These are phyloP conservation scores for Erodium trifolium DNA, from an alignment of 441 rosid genomes.

Conservation along the genomic window DNA sequence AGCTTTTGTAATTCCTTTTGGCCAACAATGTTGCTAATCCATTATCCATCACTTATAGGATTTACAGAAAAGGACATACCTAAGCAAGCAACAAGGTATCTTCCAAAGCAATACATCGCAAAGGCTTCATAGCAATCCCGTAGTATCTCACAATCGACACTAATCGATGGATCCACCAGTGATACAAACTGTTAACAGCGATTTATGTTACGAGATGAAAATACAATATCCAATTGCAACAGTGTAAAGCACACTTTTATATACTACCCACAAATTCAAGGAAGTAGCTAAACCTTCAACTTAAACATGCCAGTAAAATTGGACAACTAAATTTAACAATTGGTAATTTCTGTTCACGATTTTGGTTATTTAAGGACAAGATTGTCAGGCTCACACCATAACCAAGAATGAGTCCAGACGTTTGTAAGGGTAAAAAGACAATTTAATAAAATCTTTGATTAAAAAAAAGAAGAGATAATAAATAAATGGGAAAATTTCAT, in stretches of 20 bases:
- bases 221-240: no score
- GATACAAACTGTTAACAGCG: constrained; percentile 62
- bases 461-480: no score
- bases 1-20: neutral
- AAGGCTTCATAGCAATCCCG: constrained; percentile 98
- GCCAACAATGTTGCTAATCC: neutral
- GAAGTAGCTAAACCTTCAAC: neutral
- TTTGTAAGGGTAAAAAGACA: no score
- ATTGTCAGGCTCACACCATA: no score
- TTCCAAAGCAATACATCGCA: constrained; percentile 99
- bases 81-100: constrained; percentile 97
- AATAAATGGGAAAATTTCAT: no score
- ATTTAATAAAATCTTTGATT: no score
- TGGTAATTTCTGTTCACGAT: neutral
- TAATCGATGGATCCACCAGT: constrained; percentile 75
- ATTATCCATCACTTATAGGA: constrained; percentile 4
- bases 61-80: constrained; percentile 43
- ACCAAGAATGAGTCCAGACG: no score
- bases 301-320: neutral
- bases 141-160: constrained; percentile 83
- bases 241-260: no score
- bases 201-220: no score
- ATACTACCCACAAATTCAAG: neutral
- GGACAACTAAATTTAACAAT: neutral
- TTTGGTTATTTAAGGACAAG: neutral